Percentiles rank a stretch among this genome's conserved stretches.
Evolutionary conservation across 2,329 filamentous ascomycete species (phyloP).

Genomic region (Neofusicoccum umdonicola): DNA sequence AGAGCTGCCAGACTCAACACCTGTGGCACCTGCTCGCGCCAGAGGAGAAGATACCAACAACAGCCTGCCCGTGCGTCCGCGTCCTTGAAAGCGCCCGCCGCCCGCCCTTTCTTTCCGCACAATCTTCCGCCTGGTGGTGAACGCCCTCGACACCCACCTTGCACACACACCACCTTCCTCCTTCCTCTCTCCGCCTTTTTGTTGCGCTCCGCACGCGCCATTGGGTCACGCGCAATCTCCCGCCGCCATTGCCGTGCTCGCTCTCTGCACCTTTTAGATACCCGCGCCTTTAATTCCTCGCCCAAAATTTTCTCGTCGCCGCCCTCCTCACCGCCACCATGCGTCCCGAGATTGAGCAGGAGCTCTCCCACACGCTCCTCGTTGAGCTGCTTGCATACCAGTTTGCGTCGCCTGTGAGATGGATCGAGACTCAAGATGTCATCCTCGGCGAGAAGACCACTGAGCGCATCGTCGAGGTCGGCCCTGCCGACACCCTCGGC

Average conservation of each 20-base stretch:
- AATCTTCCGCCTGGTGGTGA: slow-evolving; percentile 21
- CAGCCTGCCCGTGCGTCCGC: not conserved
- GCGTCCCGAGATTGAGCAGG: slow-evolving; percentile 98
- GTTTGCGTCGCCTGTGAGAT: slow-evolving; percentile 97
- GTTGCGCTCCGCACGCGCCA: slow-evolving; percentile 21
- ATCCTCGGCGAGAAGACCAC: slow-evolving; percentile 94
- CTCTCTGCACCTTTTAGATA: slow-evolving; percentile 9
- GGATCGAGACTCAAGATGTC: slow-evolving; percentile 99
- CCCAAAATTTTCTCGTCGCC: slow-evolving; percentile 8
- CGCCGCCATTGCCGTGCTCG: not conserved
- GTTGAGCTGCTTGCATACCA: slow-evolving; percentile 99
- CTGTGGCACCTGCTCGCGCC: not conserved
- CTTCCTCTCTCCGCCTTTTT: slow-evolving; percentile 16
- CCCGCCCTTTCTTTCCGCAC: slow-evolving; percentile 20
- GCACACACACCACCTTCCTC: slow-evolving; percentile 20
- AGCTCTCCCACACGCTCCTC: slow-evolving; percentile 96
- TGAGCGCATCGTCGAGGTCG: slow-evolving; percentile 96
- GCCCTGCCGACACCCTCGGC: slow-evolving; percentile 92
- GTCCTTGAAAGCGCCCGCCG: slow-evolving; percentile 13
- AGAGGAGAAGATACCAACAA: slow-evolving; percentile 4
- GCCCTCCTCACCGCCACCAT: slow-evolving; percentile 48
- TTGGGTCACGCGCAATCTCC: slow-evolving; percentile 10
- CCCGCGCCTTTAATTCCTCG: slow-evolving; percentile 16
- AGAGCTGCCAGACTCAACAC: slow-evolving; percentile 14
- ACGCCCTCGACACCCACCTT: slow-evolving; percentile 20